Evolutionary conservation across 2,329 filamentous ascomycete genomes (phyloP), one percentile per base, ranked within the genome.

Genomic region (Gremmenia infestans): DNA sequence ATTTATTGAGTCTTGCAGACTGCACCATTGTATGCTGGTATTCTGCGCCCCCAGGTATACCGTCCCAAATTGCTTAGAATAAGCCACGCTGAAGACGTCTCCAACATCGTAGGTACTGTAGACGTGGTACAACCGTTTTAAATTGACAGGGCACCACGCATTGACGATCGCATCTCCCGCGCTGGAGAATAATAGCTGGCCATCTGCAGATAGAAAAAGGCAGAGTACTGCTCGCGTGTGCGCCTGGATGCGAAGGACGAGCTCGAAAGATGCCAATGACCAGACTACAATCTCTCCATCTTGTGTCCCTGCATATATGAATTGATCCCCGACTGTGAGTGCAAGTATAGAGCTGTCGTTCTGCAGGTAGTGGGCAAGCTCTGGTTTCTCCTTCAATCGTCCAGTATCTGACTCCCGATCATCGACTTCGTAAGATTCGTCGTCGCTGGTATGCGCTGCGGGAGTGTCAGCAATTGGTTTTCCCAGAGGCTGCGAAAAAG

Each of bases 11-110:
- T 89, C 82, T 64, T 82, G 82, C 54, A 96, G 75, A 61, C 86
- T 81, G 65, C 91, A 88, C 94, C 94, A 99, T 78, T 96, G 92
- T 52, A 97, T 94, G 40, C 88, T 91, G 7, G 91, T 94, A 68
- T 97, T 97, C 70, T 97, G 94, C 0, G 91, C 90, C 55, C 94
- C 94, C 45, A 96, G 82, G 71, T 96, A 97, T 4, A 96, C 81
- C 0, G 88, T 96, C 63, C 93, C 82, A 65, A 90, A 79, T 63
- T 85, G 81, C 6, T 84, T 76, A 4, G 91, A 96, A 72, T 96
- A 97, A 1, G 87, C 88, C n/a, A 96, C 86, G 64, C 91, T 96
- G 71, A 97, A 97, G 57, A 99, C 85, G 74, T 99, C 94, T 57
- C 94, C 94, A 42, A 96, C 89, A 65, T 97, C 94, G 72, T 96